Evolutionary conservation across 1,284 basidiomycete species (phyloP), one percentile per base, ranked within the genome.

Genomic region (Moesziomyces parantarcticus): DNA sequence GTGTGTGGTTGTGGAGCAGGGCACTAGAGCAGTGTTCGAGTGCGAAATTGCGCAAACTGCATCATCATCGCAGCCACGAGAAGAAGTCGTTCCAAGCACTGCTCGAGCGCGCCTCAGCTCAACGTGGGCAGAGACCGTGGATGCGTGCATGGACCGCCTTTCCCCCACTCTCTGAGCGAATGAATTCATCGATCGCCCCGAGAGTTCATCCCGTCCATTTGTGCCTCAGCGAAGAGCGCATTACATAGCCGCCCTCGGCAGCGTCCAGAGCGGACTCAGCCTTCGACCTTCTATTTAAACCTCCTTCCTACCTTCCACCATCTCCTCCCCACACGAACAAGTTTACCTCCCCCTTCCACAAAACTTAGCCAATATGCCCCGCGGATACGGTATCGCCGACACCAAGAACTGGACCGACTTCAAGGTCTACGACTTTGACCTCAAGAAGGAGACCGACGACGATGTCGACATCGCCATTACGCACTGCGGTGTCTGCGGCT

Each of bases 371-470:
- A 63, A n/a, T 2, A 74, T 74, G 71, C 60, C 80, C 43, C 53
- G 76, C 49, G 80, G 80, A 74, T 82, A 83, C 75, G 78, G 77
- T 43, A 80, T 83, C 50, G 43, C 64, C 48, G 80, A 83, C 72
- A 67, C 75, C 45, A 78, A 78, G 64, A 77, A 81, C 58, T 82
- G 79, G 78, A 79, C 79, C 52, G 76, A 82, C 73, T 82, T 83
- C 72, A 78, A 82, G 75, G 72, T 80, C 62, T 70, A 64, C 51
- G 78, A 82, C 51, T 83, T 80, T 25, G 79, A 81, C 26, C 75
- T 83, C 69, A 83, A 83, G 71, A 64, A 68, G 53, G 74, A 76
- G 23, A 76, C 58, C 26, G 78, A 79, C 56, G 66, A 79, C 47
- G 81, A 83, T 58, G 73, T 83, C 49, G 76, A 77, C 41, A 58